Conservation (phyloP, 306 rosid genomes). For the apple (Malus domestica) region DNA sequence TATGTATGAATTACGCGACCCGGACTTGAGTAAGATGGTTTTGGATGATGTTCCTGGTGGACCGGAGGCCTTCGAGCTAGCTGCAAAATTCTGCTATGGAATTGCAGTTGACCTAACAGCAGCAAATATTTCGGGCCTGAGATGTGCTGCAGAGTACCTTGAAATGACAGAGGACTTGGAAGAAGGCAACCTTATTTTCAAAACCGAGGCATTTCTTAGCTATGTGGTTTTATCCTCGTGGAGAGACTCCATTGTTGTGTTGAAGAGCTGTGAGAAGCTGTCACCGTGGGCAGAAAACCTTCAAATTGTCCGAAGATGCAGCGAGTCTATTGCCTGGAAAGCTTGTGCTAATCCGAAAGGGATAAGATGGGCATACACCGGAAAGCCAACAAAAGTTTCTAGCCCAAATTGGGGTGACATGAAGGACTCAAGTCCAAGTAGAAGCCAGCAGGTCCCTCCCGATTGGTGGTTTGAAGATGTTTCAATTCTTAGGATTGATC, state of each 20-base stretch:
- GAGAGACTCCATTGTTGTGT: slow-evolving; percentile 87
- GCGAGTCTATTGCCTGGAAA: slow-evolving; percentile 98
- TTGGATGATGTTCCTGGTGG: slow-evolving; percentile 94
- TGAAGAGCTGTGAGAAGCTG: slow-evolving; percentile 91
- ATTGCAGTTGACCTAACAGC: slow-evolving; percentile 91
- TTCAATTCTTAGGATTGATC: slow-evolving; percentile 87
- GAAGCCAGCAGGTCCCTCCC: slow-evolving; percentile 70
- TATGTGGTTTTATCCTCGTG: slow-evolving; percentile 94
- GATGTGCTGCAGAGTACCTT: slow-evolving; percentile 91
- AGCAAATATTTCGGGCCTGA: slow-evolving; percentile 84
- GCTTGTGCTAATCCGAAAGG: slow-evolving; percentile 99
- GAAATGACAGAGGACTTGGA: slow-evolving; percentile 98
- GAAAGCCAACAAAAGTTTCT: slow-evolving; percentile 49
- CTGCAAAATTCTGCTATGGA: slow-evolving; percentile 90
- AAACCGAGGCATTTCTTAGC: slow-evolving; percentile 95
- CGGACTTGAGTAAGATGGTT: slow-evolving; percentile 54
- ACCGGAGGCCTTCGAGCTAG: slow-evolving; percentile 77
- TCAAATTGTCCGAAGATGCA: slow-evolving; percentile 86
- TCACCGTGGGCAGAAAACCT: slow-evolving; percentile 96
- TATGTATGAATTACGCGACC: slow-evolving; percentile 59
- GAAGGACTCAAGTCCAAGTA: slow-evolving; percentile 82
- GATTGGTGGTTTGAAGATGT: slow-evolving; percentile 99
- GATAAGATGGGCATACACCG: slow-evolving; percentile 86
- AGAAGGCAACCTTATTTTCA: slow-evolving; percentile 95
- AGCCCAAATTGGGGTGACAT: slow-evolving; percentile 78